Base-by-base conservation (phyloP, 2,329 filamentous ascomycete species). In the Pseudocercospora macadamiae region DNA sequence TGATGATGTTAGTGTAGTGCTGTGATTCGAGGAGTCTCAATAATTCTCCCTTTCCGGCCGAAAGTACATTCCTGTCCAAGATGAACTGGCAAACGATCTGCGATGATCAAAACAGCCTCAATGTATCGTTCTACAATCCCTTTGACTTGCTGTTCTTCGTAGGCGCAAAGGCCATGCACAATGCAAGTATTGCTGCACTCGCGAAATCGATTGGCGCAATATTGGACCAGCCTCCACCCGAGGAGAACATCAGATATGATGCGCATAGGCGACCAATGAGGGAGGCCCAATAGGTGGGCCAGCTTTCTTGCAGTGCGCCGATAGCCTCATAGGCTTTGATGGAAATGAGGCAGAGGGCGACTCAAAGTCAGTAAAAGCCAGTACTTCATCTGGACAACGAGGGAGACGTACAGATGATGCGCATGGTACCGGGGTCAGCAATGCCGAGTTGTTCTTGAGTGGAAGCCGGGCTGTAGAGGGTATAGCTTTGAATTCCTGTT, bases 281-380 rank as follows among this genome's bases (percentile, higher is more conserved):
- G n/a, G 51, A 14, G 26, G 45, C 28, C 51, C 51, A 45, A 19
- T 54, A 54, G 12, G 37, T 28, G 12, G 51, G 12, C 51, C 51
- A 54, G 23, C 39, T 44, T 34, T 54, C 36, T 18, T 44, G 51
- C 7, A 54, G 18, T 3, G 51, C 36, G 21, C 51, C 36, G 34
- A 54, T 32, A 16, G 44, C 44, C 23, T 54, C 12, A 36, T 54
- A 30, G 28, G 34, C n/a, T 16, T 42, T 44, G 23, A 42, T 26
- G 19, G 44, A 19, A 2, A 48, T 48, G 18, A 48, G 12, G 44
- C 44, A 48, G 16, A 48, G n/a, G 4, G 44, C 44, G 21, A 8
- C 19, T 8, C n/a, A 25, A 23, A 28, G 26, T 26, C 19, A 16
- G 44, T 14, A 5, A n/a, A 4, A 3, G 44, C 18, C 10, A n/a